These are phyloP conservation scores for Ophiostoma quercus DNA, from an alignment of 2,329 filamentous ascomycete genomes.

Conservation along the genomic window DNA sequence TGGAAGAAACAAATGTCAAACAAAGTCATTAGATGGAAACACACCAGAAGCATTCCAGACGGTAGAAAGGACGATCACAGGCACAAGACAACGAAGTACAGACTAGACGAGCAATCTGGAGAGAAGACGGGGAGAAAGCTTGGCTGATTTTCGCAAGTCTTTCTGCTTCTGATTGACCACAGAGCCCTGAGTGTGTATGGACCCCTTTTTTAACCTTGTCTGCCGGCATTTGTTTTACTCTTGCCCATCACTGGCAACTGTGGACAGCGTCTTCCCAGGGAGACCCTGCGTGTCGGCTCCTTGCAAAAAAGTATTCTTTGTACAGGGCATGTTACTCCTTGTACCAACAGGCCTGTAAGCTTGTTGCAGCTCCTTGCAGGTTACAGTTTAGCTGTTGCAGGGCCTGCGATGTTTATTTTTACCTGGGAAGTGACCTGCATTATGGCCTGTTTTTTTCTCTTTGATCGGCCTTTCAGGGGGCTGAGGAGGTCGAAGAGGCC, in stretches of 20 bases:
- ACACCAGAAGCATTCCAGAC: not conserved
- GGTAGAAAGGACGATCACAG: not conserved
- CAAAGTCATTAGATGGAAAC: not conserved
- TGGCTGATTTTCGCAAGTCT: not conserved
- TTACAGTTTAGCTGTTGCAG: not conserved
- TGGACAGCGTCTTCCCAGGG: not conserved
- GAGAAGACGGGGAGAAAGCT: not conserved
- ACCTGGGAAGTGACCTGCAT: not conserved
- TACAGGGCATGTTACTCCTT: not conserved
- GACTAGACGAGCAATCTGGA: not conserved
- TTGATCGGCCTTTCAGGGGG: not conserved
- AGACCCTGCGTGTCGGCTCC: not conserved
- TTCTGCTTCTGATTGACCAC: not conserved
- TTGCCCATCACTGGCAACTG: not conserved
- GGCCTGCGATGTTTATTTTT: not conserved
- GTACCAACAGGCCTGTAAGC: not conserved
- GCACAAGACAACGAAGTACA: not conserved
- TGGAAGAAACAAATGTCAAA: conserved; percentile 5
- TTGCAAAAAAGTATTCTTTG: not conserved
- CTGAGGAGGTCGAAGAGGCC: not conserved
- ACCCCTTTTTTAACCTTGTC: not conserved
- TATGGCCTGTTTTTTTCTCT: not conserved
- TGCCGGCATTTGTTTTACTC: not conserved
- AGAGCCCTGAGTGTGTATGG: not conserved
- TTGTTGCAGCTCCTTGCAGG: conserved; percentile 3